phyloP scores from a whole-genome alignment of 805 yeast species.

The Torulaspora quercuum region DNA sequence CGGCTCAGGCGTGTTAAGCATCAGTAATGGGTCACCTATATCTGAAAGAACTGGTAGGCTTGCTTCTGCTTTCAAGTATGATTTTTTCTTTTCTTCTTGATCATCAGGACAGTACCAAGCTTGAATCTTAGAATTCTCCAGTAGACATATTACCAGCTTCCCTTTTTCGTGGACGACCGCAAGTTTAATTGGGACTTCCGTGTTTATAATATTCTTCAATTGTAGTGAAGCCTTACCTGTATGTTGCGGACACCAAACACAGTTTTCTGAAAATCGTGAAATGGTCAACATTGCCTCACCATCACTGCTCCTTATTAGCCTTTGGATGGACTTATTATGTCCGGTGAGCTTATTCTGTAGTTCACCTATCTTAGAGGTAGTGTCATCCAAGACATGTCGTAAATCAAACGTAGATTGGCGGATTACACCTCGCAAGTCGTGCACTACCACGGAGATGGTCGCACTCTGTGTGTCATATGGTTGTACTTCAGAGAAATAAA shows the following conservation, averaged over 20 bases:
- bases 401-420: constrained; percentile 36
- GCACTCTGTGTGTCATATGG: constrained; percentile 23
- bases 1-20: constrained; percentile 39
- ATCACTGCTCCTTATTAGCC: constrained; percentile 60
- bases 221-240: constrained; percentile 35
- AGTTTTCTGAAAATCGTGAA: constrained; percentile 54
- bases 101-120: constrained; percentile 56
- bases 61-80: constrained; percentile 20
- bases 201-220: constrained; percentile 41
- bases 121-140: constrained; percentile 43
- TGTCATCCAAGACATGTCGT: constrained; percentile 18
- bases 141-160: constrained; percentile 43
- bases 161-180: constrained; percentile 53
- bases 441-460: constrained; percentile 43
- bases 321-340: constrained; percentile 74
- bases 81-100: constrained; percentile 25
- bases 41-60: constrained; percentile 13
- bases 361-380: constrained; percentile 20
- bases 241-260: constrained; percentile 52
- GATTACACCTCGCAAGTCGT: constrained; percentile 43
- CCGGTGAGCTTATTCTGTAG: constrained; percentile 70
- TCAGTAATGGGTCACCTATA: constrained; percentile 27
- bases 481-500: constrained; percentile 39
- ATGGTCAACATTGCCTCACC: constrained; percentile 59
- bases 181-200: constrained; percentile 45